Evolutionary conservation across 345 rosid genomes (phyloP).

Genomic region (Balakata baccata): DNA sequence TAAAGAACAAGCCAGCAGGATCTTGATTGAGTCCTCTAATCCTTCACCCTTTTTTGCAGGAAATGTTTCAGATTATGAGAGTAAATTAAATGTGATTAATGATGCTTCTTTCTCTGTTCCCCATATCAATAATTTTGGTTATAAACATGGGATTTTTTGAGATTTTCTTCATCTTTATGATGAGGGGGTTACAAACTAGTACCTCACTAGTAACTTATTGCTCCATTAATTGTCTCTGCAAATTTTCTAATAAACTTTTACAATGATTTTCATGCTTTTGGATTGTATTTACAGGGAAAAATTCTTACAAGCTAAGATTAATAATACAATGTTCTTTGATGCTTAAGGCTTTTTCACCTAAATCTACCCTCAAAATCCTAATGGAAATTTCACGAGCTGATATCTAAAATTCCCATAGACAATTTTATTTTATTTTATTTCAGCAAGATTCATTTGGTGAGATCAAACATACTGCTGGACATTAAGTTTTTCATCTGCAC

Average conservation of each 20-base stretch:
- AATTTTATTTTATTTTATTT: no score
- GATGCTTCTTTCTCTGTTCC: not conserved
- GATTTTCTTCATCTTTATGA: not conserved
- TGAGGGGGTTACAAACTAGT: slow-evolving; percentile 12
- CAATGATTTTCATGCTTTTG: no score
- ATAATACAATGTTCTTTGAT: not conserved
- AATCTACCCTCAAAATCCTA: not conserved
- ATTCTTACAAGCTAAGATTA: not conserved
- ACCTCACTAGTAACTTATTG: not conserved
- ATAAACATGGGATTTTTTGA: slow-evolving; percentile 18
- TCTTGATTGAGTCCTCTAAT: slow-evolving; percentile 16
- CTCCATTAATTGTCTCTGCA: no score
- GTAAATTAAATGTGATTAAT: slow-evolving; percentile 12
- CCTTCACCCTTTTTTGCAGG: slow-evolving; percentile 10
- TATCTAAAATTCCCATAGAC: not conserved
- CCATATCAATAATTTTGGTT: slow-evolving; percentile 8
- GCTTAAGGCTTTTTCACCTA: not conserved
- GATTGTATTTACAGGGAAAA: slow-evolving; percentile 4
- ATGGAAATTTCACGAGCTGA: not conserved
- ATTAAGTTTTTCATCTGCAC: slow-evolving; percentile 2
- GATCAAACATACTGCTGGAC: not conserved
- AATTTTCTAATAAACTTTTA: no score
- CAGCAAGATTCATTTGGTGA: not conserved
- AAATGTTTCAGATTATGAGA: slow-evolving; percentile 10
- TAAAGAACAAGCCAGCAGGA: not conserved